Evolutionary conservation across 2,329 filamentous ascomycete species (phyloP).

Genomic region (Rosellinia necatrix): DNA sequence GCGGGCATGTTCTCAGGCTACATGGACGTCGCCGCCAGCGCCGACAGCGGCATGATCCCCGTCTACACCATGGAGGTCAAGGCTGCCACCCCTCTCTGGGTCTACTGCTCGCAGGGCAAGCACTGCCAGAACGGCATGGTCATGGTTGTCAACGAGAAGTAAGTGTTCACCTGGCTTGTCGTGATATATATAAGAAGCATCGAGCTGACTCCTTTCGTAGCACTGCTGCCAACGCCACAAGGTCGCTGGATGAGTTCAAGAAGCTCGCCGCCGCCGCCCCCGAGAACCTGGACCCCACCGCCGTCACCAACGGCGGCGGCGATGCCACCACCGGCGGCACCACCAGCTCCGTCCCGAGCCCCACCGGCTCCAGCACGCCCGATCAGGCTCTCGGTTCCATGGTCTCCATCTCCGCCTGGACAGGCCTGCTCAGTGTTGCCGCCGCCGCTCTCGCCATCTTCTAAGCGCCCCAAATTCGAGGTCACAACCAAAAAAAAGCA

Average conservation of each 20-base stretch:
- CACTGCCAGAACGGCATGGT: constrained; percentile 79
- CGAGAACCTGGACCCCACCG: constrained; percentile 40
- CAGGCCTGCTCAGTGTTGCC: constrained; percentile 50
- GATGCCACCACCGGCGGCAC: constrained; percentile 7
- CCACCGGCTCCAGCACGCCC: constrained; percentile 16
- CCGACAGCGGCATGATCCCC: constrained; percentile 57
- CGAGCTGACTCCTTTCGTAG: constrained; percentile 34
- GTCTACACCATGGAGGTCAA: constrained; percentile 75
- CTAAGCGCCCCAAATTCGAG: no score
- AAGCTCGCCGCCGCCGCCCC: constrained; percentile 41
- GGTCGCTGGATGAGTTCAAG: constrained; percentile 57
- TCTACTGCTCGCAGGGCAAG: constrained; percentile 74
- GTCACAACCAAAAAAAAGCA: no score
- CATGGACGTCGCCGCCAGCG: constrained; percentile 63
- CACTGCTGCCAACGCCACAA: constrained; percentile 55
- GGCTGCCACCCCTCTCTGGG: constrained; percentile 73
- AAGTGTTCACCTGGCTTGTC: constrained; percentile 25
- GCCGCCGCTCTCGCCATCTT: constrained; percentile 48
- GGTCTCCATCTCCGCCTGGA: constrained; percentile 47
- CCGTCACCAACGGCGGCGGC: constrained; percentile 30
- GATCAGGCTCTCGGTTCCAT: constrained; percentile 28
- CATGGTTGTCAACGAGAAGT: constrained; percentile 78
- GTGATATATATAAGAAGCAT: not conserved
- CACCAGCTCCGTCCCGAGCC: constrained; percentile 27
- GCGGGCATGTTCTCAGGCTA: constrained; percentile 69